Evolutionary conservation across 2,329 filamentous ascomycete genomes (phyloP).

Genomic region (Colletotrichum sp.): DNA sequence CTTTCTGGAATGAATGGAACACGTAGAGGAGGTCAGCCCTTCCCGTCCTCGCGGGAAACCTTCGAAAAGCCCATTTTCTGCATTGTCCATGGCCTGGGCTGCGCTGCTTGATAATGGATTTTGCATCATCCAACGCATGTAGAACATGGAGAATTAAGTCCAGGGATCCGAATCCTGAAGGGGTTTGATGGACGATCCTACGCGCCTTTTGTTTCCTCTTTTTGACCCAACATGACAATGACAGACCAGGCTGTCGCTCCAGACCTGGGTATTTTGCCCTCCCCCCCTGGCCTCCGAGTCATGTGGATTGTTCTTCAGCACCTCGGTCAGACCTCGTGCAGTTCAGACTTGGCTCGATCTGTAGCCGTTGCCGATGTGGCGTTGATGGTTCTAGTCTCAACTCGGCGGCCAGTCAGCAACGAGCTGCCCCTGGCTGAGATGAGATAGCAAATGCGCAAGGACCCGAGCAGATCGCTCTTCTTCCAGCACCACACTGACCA

Average conservation of each 20-base stretch:
- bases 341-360: background rate
- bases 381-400: background rate
- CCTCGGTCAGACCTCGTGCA: background rate
- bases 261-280: background rate
- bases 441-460: background rate
- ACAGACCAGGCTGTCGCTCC: background rate
- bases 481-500: background rate
- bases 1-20: background rate
- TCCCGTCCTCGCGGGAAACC: background rate
- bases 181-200: background rate
- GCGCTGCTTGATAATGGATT: background rate
- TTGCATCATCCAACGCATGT: background rate
- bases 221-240: background rate
- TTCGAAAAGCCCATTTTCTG: background rate
- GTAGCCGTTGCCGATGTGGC: background rate
- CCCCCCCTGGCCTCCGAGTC: background rate
- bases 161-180: background rate
- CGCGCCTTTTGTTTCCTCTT: background rate
- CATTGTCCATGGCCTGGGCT: background rate
- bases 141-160: background rate
- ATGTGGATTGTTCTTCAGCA: background rate
- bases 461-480: background rate
- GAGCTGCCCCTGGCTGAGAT: background rate
- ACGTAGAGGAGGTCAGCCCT: background rate
- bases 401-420: background rate